Evolutionary conservation across 139 green algal genomes (phyloP), one percentile per base, ranked within the genome.

Genomic region (Coccomyxa sp.): DNA sequence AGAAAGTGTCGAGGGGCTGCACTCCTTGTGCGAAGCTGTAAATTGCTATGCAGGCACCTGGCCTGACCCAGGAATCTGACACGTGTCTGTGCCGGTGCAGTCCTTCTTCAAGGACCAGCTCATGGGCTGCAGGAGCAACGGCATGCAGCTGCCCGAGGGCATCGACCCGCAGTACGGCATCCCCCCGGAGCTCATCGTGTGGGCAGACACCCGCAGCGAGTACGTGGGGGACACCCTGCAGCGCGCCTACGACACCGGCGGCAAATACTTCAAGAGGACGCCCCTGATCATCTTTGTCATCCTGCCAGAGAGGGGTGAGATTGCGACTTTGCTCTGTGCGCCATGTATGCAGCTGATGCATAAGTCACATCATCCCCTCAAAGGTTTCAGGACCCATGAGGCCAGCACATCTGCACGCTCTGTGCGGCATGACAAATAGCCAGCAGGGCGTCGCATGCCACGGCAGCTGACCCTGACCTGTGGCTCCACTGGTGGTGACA

Each of bases 301-400:
- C 39, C 81, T 89, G 39, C 85, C 85, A 6, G 83, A 83, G 74
- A 86, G 77, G 6, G 82, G 85, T 86, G 74, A 27, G 58, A n/a
- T n/a, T n/a, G n/a, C n/a, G n/a, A n/a, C n/a, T n/a, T n/a, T n/a
- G n/a, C n/a, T n/a, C n/a, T n/a, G n/a, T n/a, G n/a, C n/a, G n/a
- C n/a, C n/a, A n/a, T n/a, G n/a, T n/a, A n/a, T n/a, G n/a, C n/a
- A n/a, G n/a, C n/a, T n/a, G n/a, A n/a, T n/a, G n/a, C n/a, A n/a
- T n/a, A n/a, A n/a, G n/a, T n/a, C n/a, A n/a, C n/a, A n/a, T n/a
- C n/a, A n/a, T n/a, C n/a, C n/a, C n/a, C n/a, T n/a, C n/a, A n/a
- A n/a, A n/a, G n/a, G n/a, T n/a, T n/a, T n/a, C n/a, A n/a, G n/a
- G n/a, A n/a, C n/a, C n/a, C n/a, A n/a, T n/a, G n/a, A n/a, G n/a